Base-by-base conservation (phyloP, 345 rosid genomes). In the Microcos paniculata region DNA sequence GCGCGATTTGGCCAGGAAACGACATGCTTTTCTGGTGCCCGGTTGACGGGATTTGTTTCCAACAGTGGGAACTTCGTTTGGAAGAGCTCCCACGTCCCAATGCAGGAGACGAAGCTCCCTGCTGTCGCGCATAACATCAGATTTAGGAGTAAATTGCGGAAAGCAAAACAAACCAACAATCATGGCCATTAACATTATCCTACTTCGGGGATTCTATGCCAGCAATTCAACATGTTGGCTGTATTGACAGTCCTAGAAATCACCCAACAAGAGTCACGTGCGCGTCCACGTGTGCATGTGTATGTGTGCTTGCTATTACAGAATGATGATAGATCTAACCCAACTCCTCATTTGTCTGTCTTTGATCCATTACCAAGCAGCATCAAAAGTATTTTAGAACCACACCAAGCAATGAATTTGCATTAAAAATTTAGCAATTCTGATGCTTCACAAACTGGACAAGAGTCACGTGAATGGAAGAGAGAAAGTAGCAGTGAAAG, bases 41-140 rank as follows among this genome's bases (percentile, higher is more conserved):
- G n/a, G n/a, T n/a, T 42, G 6, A 19, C 28, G 63, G 80, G 55
- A 70, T 71, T 71, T 52, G 64, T 52, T 61, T 46, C 61, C 59
- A 42, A 30, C 16, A 23, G 3, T 48, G 52, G 14, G 40, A 62
- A 49, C 71, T 40, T 68, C 53, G 0, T 1, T 42, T 0, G 8
- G 26, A 58, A 16, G 40, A 31, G 67, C 6, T 15, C 28, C 53
- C 52, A 18, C n/a, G n/a, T n/a, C n/a, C n/a, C n/a, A n/a, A 23
- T 19, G 1, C 45, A 23, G 70, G 70, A 64, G 42, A 18, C 24
- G 0, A 14, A 14, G 63, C 38, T 58, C n/a, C 38, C 63, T 26
- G 35, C 63, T 28, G 38, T 28, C 63, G 28, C 1, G 10, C 38
- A 58, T 1, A 58, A 14, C 63, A 28, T 28, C 63, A 58, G 38